These are phyloP conservation scores for Suillus placidus DNA, from an alignment of 768 basidiomycete genomes.

Conservation along the genomic window DNA sequence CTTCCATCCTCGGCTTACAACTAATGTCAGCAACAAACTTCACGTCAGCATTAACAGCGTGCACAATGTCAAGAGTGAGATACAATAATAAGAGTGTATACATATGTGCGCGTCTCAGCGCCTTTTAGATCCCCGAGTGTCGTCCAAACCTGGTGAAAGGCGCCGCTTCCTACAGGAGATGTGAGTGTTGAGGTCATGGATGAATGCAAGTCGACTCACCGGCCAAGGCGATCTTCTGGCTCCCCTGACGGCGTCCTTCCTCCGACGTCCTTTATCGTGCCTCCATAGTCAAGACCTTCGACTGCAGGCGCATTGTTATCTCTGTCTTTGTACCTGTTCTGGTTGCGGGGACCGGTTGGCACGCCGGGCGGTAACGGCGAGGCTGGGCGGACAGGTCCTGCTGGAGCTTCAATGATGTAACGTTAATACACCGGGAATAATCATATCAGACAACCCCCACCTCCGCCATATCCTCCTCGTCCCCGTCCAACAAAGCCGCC, in stretches of 20 bases:
- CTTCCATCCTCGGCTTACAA: not conserved
- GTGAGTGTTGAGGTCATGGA: constrained; percentile 5
- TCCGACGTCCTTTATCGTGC: constrained; percentile 47
- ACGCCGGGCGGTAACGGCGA: constrained; percentile 87
- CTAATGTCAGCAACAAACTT: not conserved
- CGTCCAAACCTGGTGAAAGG: constrained; percentile 72
- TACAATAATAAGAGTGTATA: constrained; percentile 32
- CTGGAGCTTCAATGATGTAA: constrained; percentile 35
- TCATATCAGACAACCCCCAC: constrained; percentile 30
- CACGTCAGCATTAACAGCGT: not conserved
- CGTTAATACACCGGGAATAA: not conserved
- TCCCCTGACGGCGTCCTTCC: constrained; percentile 64
- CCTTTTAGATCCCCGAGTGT: constrained; percentile 69
- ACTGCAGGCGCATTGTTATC: constrained; percentile 85
- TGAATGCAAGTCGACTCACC: constrained; percentile 39
- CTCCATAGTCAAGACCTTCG: constrained; percentile 88
- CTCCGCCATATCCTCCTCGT: constrained; percentile 41
- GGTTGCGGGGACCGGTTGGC: constrained; percentile 84
- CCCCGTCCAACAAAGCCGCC: constrained; percentile 45
- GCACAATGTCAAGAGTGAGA: constrained; percentile 18
- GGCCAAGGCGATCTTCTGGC: constrained; percentile 66
- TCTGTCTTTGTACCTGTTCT: constrained; percentile 89
- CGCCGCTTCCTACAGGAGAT: constrained; percentile 61
- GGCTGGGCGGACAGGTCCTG: constrained; percentile 70
- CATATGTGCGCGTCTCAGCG: constrained; percentile 49